Percentiles rank a stretch among this genome's conserved stretches.
phyloP scores from a whole-genome alignment of 441 rosid genomes.

The Populus trichocarpa region DNA sequence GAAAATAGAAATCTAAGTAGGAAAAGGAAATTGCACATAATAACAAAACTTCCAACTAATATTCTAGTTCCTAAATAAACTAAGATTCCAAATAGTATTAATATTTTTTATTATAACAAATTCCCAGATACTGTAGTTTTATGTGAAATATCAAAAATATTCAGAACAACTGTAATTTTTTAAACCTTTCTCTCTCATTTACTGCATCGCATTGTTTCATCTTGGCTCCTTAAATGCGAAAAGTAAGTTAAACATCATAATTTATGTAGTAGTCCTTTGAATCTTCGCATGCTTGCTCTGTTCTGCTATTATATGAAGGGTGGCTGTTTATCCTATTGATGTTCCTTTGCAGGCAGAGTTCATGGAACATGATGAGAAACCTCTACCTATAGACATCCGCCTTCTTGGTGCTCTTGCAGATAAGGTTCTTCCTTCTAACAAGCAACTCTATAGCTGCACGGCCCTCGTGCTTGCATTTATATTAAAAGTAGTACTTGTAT shows the following conservation, averaged over 20 bases:
- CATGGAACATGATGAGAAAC: conserved; percentile 99
- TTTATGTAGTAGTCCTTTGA: not conserved
- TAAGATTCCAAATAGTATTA: not conserved
- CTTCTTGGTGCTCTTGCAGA: conserved; percentile 99
- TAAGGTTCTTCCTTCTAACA: conserved; percentile 54
- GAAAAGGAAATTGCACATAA: not conserved
- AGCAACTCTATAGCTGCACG: conserved; percentile 5
- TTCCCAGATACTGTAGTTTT: not conserved
- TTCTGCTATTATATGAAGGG: not conserved
- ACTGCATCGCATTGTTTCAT: not conserved
- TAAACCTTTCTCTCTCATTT: too few species aligned
- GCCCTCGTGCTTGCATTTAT: conserved; percentile 7
- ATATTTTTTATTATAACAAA: too few species aligned
- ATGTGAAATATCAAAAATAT: not conserved
- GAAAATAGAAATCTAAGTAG: not conserved
- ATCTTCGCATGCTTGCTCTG: not conserved
- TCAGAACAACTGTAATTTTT: not conserved
- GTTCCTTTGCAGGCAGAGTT: conserved; percentile 82
- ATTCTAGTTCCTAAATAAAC: not conserved
- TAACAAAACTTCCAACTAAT: not conserved
- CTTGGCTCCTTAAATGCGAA: not conserved
- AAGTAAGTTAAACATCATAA: too few species aligned
- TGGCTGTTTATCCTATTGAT: not conserved
- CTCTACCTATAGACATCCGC: conserved; percentile 99
- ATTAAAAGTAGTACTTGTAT: not conserved